Evolutionary conservation across 1,284 basidiomycete genomes (phyloP), one percentile per base, ranked within the genome.

Genomic region (Malassezia arunalokei): DNA sequence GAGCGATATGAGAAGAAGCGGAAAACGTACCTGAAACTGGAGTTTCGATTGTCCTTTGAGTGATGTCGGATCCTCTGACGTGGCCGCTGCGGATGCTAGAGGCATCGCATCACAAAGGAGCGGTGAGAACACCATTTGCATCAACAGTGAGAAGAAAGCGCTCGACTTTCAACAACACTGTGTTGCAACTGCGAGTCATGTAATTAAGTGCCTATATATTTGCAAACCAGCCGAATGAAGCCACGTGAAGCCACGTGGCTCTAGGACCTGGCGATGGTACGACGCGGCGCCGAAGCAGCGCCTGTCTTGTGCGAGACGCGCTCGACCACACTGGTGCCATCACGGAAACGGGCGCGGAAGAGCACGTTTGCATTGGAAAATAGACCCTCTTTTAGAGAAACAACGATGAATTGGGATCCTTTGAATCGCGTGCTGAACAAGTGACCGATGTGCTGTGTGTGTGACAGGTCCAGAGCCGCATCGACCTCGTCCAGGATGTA

Each of bases 401-500:
- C 92, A 44, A 98, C 94, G 68, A 96, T 95, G 75, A 98, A 96
- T 73, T 96, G 92, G 15, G 85, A 86, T 42, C 92, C 92, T 75
- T 88, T 88, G 80, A 99, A 99, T n/a, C 94, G 82, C 42, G 84
- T 92, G 43, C 86, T 81, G 81, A 96, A 95, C 14, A 96, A 81
- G 65, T 91, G 88, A 24, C 92, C 92, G 58, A 98, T 95, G 75
- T 96, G 88, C 68, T 94, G 61, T 7, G 92, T 96, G 69, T 96
- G 91, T 43, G 87, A 90, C 20, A 96, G 77, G 76, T 98, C 92
- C 40, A 95, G 81, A 5, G 91, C 91, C 0, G 91, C 89, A 75
- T 96, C 90, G 64, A 98, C 94, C 76, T 98, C 94, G 76, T 98
- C 94, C 20, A 98, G 80, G 69, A 98, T 96, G 75, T 98, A 96